Percentiles rank a stretch among this genome's conserved stretches.
phyloP scores from a whole-genome alignment of 1,284 basidiomycete genomes.

The Chalciporus piperatoides region DNA sequence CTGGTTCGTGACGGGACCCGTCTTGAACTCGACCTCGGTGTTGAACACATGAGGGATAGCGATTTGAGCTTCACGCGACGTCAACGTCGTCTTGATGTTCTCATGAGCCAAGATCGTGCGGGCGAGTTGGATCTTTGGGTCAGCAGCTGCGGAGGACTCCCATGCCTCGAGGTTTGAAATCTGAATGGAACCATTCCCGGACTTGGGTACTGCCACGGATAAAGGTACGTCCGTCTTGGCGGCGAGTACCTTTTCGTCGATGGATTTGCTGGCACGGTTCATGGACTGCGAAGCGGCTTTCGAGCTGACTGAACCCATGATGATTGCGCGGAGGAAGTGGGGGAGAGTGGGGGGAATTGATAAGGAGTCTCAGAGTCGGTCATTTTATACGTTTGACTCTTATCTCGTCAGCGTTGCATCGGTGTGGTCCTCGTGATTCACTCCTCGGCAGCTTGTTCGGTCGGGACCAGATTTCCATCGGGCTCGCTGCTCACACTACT shows the following conservation, averaged over 20 bases:
- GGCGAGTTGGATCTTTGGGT: conserved; percentile 71
- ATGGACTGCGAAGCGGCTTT: conserved; percentile 22
- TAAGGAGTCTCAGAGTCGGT: conserved; percentile 9
- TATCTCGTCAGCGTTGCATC: conserved; percentile 14
- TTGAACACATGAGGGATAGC: conserved; percentile 84
- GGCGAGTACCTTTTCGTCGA: conserved; percentile 27
- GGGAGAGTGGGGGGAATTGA: conserved; percentile 7
- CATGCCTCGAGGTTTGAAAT: conserved; percentile 56
- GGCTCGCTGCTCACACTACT: background rate
- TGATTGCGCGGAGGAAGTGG: background rate
- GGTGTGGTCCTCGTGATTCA: background rate
- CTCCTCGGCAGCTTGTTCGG: background rate
- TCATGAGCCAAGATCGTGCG: conserved; percentile 78
- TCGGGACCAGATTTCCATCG: background rate
- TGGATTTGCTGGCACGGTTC: conserved; percentile 21
- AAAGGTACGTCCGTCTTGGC: background rate
- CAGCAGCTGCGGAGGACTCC: conserved; percentile 55
- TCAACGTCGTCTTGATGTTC: conserved; percentile 65
- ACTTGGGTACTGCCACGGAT: conserved; percentile 32
- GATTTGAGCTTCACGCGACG: conserved; percentile 60
- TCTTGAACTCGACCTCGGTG: conserved; percentile 73
- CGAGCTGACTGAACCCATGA: conserved; percentile 27
- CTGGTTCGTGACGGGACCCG: conserved; percentile 85
- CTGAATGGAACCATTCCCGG: conserved; percentile 59
- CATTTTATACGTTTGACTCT: conserved; percentile 26